Conservation (phyloP, 208 protist species). For the Tritrichomonas foetus region DNA sequence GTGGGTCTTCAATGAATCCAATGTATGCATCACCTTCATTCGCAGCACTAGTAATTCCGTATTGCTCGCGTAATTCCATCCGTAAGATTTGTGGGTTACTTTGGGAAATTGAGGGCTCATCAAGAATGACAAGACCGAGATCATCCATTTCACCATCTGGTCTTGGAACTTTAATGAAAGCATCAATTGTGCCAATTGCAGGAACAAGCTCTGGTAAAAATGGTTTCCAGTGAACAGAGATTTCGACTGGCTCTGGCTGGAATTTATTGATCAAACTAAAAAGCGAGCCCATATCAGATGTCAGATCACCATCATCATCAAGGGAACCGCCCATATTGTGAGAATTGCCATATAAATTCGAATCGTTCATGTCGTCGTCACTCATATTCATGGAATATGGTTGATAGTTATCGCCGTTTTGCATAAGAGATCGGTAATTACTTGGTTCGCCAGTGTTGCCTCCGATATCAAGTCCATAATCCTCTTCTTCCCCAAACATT, state of each 20-base stretch:
- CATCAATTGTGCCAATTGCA: slow-evolving; percentile 32
- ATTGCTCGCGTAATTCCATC: neutral
- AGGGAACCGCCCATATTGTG: no score
- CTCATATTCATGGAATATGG: no score
- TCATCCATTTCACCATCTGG: slow-evolving; percentile 12
- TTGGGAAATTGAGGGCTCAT: neutral
- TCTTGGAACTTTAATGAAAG: slow-evolving; percentile 36
- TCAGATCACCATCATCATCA: no score
- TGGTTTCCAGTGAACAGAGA: neutral
- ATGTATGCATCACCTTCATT: slow-evolving; percentile 37
- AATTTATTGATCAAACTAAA: neutral
- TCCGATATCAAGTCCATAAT: no score
- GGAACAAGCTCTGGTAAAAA: slow-evolving; percentile 9
- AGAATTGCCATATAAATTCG: no score
- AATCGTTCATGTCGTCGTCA: no score
- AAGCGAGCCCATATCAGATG: neutral
- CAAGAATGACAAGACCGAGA: neutral
- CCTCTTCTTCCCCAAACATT: no score
- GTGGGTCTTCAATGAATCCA: neutral
- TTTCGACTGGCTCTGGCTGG: neutral
- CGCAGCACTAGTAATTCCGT: neutral
- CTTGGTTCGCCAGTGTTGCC: no score
- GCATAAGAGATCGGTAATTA: no score
- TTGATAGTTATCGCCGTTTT: no score
- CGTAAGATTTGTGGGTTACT: neutral